Evolutionary conservation across 768 basidiomycete genomes (phyloP), one percentile per base, ranked within the genome.

Genomic region (Tylopilus vinaceipallidus): DNA sequence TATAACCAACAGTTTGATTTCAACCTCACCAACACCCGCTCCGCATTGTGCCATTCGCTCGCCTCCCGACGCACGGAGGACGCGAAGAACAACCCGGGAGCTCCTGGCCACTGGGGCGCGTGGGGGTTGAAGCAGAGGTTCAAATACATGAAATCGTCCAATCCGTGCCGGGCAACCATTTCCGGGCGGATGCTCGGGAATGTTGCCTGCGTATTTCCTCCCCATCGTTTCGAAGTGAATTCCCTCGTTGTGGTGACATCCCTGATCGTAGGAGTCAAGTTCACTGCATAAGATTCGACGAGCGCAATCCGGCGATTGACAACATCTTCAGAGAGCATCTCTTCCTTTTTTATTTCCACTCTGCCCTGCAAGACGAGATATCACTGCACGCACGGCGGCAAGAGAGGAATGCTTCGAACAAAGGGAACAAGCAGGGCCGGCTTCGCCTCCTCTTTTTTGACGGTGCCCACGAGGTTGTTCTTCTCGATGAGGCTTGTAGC

Each of bases 311-410:
- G 42, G 6, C 41, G 42, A n/a, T 50, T 38, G 40, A 58, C 53
- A 33, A 62, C 61, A 16, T 56, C 54, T 17, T 60, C 58, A 2
- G 52, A 60, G 22, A 63, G 55, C n/a, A 59, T 30, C 30, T 62
- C 54, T 13, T 59, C 54, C 10, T 53, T 52, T 11, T 57, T 59
- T 35, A 62, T 38, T 26, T 60, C 49, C 4, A 53, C 35, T 22
- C 55, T 52, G 2, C 38, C 32, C 50, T 57, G 44, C 3, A 35
- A 48, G 10, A 38, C 11, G 3, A 22, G 11, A 10, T 0, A 0
- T 26, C 22, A 50, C 10, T 2, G 7, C 4, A 9, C 8, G 14
- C 3, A 23, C 40, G 9, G 16, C 5, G 39, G 27, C 8, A 11
- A 22, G 20, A 16, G 8, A n/a, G 9, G 3, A 9, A 17, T 1